These are phyloP conservation scores for Podila epicladia DNA, from an alignment of 192 early-diverging fungal genomes.

Conservation along the genomic window DNA sequence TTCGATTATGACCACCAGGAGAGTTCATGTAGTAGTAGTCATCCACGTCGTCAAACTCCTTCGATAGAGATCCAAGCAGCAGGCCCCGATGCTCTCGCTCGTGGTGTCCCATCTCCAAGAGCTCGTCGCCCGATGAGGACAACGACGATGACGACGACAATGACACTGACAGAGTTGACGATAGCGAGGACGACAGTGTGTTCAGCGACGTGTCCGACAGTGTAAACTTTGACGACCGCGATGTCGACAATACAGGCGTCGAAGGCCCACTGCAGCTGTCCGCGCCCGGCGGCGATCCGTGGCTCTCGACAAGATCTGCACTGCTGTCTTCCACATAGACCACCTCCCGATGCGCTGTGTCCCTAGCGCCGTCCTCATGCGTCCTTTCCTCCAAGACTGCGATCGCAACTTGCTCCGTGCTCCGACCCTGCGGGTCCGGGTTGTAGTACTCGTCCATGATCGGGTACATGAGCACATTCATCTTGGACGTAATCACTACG, in stretches of 20 bases:
- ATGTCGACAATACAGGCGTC: not conserved
- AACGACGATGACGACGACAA: conserved; percentile 5
- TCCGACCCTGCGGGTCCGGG: not conserved
- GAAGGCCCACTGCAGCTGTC: conserved; percentile 7
- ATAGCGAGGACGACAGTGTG: not conserved
- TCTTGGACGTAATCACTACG: conserved; percentile 74
- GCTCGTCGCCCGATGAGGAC: not conserved
- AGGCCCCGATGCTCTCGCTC: not conserved
- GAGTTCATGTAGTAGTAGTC: not conserved
- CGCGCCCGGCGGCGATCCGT: not conserved
- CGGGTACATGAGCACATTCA: conserved; percentile 77
- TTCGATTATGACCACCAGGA: not conserved
- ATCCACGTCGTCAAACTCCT: conserved; percentile 1
- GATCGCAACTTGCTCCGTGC: not conserved
- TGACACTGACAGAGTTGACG: not conserved
- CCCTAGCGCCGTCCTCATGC: not conserved
- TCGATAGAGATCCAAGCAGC: not conserved
- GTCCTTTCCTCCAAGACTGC: not conserved
- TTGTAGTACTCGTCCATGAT: conserved; percentile 72
- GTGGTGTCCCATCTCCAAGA: not conserved
- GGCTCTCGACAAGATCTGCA: not conserved
- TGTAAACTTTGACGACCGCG: conserved; percentile 1
- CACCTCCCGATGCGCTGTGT: conserved; percentile 2
- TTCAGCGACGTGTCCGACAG: not conserved
- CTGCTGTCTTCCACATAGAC: not conserved